Evolutionary conservation across 306 rosid species (phyloP), one percentile per base, ranked within the genome.

Genomic region (Cucurbita pepo): DNA sequence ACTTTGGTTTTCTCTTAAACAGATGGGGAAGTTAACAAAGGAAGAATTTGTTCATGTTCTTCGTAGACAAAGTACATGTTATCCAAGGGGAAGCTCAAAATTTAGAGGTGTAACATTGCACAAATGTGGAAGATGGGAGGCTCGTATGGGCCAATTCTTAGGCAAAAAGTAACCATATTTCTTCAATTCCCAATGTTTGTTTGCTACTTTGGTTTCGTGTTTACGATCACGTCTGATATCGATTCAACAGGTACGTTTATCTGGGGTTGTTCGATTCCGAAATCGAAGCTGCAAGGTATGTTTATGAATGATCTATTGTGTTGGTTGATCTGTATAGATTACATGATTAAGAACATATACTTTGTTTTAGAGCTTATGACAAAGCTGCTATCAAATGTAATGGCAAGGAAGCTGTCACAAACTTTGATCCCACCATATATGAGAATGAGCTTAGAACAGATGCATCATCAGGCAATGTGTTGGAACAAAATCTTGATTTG

Each of bases 101-200:
- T 94, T 86, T 78, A 86, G 99, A 86, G 99, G 99, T 34, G 99
- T 94, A 8, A 94, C 99, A 73, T 84, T 94, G 88, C 99, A 94
- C 62, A 94, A 94, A 80, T 94, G 99, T 83, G 99, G 99, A 75
- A 86, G 99, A 87, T 94, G 99, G 99, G 99, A 94, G 47, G 97
- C 97, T 36, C 74, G 99, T 36, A 94, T 94, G 99, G 99, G 97
- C 66, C 99, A 94, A 77, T 89, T 94, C 81, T 80, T 94, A 74
- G 97, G 99, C 79, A 94, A 91, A 94, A 94, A 94, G 99, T 94
- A 87, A 55, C 8, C 6, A 51, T 10, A 51, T 30, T 14, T 70
- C 71, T 18, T 25, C 19, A 21, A 45, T 45, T 12, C 45, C 13
- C 45, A 21, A 61, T 62, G 41, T 50, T 9, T 56, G 47, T 52